Conservation (phyloP, 2,329 filamentous ascomycete genomes). For the Neopestalotiopsis sp. region DNA sequence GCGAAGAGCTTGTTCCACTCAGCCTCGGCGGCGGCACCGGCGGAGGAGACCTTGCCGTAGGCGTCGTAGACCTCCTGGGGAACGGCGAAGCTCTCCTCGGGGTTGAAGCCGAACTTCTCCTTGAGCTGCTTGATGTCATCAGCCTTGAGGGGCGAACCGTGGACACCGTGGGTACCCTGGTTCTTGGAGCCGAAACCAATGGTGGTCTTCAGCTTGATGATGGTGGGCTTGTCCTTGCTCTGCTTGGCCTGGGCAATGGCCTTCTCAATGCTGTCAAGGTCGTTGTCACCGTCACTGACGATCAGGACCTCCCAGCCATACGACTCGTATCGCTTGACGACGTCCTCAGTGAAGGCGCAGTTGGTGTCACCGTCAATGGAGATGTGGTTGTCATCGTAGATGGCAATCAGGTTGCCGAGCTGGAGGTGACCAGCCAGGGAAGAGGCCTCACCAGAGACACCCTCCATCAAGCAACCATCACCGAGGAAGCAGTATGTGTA, state of each 20-base stretch:
- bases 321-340: conserved; percentile 90
- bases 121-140: conserved; percentile 95
- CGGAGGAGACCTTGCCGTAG: conserved; percentile 82
- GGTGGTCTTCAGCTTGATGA: conserved; percentile 97
- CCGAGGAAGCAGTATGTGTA: conserved; percentile 97
- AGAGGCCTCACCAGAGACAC: conserved; percentile 90
- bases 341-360: conserved; percentile 95
- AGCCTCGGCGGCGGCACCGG: conserved; percentile 87
- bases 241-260: conserved; percentile 85
- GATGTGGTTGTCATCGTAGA: conserved; percentile 99
- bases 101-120: conserved; percentile 94
- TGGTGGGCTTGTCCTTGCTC: conserved; percentile 93
- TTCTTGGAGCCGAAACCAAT: conserved; percentile 95
- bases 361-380: conserved; percentile 94
- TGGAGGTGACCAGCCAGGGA: conserved; percentile 95
- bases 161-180: conserved; percentile 92
- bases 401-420: conserved; percentile 94
- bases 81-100: conserved; percentile 89
- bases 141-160: conserved; percentile 93
- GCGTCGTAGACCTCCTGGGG: conserved; percentile 93
- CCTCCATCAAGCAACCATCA: conserved; percentile 98
- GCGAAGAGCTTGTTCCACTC: conserved; percentile 95
- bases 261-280: conserved; percentile 85
- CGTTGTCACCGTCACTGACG: conserved; percentile 87
- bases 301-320: conserved; percentile 94